A percentile compares a stretch with the other conserved stretches of the same genome.
phyloP scores from a whole-genome alignment of 164 flowering plant species.

The Sedum album region DNA sequence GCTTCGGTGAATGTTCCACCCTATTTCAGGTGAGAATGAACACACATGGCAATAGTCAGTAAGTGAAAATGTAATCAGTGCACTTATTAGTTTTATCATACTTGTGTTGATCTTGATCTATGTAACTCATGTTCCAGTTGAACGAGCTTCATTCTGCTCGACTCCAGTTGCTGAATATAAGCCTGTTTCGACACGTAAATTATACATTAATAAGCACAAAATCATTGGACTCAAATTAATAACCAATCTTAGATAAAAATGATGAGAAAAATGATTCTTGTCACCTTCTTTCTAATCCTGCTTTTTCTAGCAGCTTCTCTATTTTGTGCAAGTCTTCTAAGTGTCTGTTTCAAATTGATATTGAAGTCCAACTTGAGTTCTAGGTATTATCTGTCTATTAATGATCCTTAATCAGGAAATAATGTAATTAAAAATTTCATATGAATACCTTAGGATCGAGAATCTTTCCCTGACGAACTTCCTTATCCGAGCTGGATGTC shows the following conservation, averaged over 20 bases:
- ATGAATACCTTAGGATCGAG: neutral
- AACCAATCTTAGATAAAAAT: no score
- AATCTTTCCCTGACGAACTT: neutral
- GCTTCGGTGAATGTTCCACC: neutral
- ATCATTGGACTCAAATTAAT: neutral
- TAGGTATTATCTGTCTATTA: no score
- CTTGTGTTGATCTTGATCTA: conserved; percentile 5
- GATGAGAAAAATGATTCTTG: neutral
- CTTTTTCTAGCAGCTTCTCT: conserved; percentile 99
- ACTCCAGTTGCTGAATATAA: conserved; percentile 6
- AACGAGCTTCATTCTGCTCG: conserved; percentile 5
- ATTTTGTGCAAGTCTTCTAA: conserved; percentile 99
- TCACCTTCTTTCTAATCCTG: conserved; percentile 93
- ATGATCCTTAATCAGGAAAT: neutral
- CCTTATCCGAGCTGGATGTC: conserved; percentile 3
- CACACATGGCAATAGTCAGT: neutral
- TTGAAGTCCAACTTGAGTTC: no score
- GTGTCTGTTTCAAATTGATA: conserved; percentile 39
- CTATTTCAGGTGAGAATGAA: neutral
- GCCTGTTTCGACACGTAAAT: neutral
- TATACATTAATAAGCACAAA: no score
- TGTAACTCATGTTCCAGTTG: conserved; percentile 5
- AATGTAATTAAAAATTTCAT: neutral
- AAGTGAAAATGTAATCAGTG: no score
- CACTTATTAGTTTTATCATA: no score